Evolutionary conservation across 768 basidiomycete genomes (phyloP).

Genomic region (Lentinula sp.): DNA sequence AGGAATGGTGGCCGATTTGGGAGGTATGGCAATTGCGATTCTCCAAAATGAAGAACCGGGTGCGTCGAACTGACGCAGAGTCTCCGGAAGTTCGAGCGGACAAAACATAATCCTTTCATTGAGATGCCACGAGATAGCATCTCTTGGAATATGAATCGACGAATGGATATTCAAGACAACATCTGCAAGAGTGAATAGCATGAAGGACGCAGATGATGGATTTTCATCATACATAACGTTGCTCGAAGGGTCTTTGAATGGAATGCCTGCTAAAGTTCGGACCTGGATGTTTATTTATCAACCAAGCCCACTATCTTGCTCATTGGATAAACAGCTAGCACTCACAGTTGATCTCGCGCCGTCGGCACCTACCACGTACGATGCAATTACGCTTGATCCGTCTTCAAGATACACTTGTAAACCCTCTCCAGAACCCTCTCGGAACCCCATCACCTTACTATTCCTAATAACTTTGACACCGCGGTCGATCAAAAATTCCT

Average conservation of each 20-base stretch:
- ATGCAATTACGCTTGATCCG: background rate
- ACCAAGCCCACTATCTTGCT: background rate
- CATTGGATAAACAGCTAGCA: background rate
- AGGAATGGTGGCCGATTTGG: background rate
- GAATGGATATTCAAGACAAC: background rate
- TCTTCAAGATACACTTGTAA: background rate
- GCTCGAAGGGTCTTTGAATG: background rate
- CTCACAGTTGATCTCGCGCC: background rate
- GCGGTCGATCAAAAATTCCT: background rate
- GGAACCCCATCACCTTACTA: background rate
- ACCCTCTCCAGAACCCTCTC: background rate
- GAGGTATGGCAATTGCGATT: background rate
- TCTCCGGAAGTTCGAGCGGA: background rate
- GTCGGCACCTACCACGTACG: background rate
- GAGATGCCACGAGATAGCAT: background rate
- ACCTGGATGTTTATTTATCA: background rate
- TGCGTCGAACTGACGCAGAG: background rate
- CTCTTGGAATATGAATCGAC: background rate
- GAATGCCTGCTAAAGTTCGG: background rate
- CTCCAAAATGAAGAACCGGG: background rate
- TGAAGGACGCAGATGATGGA: background rate
- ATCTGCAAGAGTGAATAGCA: background rate
- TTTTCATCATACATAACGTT: background rate
- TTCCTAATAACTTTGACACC: background rate
- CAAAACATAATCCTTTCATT: background rate